Evolutionary conservation across 495 filamentous ascomycete genomes (phyloP).

Genomic region (Aspergillus cristatus): DNA sequence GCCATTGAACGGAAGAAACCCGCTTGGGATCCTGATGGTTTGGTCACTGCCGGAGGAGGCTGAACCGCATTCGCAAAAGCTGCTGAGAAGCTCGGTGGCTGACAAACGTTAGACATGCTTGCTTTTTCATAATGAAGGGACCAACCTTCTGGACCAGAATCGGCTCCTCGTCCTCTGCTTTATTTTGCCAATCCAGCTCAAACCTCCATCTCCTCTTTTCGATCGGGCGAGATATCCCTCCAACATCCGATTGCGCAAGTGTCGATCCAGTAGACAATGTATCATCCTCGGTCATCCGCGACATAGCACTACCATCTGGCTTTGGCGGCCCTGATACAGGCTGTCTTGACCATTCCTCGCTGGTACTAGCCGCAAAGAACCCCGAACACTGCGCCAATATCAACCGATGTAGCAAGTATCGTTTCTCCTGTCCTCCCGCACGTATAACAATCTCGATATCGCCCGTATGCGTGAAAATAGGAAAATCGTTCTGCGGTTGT

Average conservation of each 20-base stretch:
- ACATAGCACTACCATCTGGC: conserved; percentile 31
- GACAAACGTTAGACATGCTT: conserved; percentile 6
- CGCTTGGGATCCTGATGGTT: conserved; percentile 38
- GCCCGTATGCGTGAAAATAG: conserved; percentile 78
- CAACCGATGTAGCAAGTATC: conserved; percentile 77
- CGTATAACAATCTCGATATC: conserved; percentile 83
- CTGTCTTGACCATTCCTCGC: conserved; percentile 72
- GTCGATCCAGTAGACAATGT: conserved; percentile 35
- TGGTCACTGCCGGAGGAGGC: conserved; percentile 44
- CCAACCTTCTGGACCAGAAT: conserved; percentile 77
- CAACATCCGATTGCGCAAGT: conserved; percentile 29
- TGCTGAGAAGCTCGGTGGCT: conserved; percentile 38
- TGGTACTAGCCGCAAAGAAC: conserved; percentile 86
- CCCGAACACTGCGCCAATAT: conserved; percentile 83
- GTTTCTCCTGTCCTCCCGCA: conserved; percentile 61
- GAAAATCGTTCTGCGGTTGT: conserved; percentile 79
- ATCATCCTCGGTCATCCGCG: conserved; percentile 49
- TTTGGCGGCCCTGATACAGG: conserved; percentile 14
- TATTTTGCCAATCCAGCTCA: conserved; percentile 70
- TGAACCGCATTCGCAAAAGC: conserved; percentile 40
- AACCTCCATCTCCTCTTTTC: conserved; percentile 69
- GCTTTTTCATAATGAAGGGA: too few relatives aligned
- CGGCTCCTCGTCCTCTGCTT: conserved; percentile 66
- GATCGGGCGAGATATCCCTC: conserved; percentile 20
- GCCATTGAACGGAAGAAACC: conserved; percentile 84